Conservation (phyloP, 768 basidiomycete species). For the Candolleomyces eurysporus region DNA sequence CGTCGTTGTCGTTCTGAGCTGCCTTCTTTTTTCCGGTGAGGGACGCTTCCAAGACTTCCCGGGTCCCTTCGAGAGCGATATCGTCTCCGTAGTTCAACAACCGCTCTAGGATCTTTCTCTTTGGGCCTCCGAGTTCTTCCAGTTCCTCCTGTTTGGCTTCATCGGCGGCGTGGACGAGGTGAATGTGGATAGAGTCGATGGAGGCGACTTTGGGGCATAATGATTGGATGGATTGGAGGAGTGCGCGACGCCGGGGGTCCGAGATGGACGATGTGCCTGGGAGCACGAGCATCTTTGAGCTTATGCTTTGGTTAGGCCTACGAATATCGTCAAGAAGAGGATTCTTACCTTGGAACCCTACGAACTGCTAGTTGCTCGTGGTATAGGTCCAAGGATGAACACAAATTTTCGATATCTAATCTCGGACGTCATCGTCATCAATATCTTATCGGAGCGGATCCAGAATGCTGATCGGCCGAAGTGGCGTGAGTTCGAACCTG, state of each 20-base stretch:
- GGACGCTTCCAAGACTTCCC: conserved; percentile 5
- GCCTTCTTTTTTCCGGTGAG: conserved; percentile 16
- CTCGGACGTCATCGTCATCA: neutral
- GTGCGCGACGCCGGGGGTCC: conserved; percentile 60
- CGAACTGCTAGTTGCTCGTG: too few relatives aligned
- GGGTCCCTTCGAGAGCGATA: conserved; percentile 46
- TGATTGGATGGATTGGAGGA: conserved; percentile 60
- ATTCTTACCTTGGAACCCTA: too few relatives aligned
- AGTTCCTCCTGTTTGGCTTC: conserved; percentile 47
- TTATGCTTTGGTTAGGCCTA: too few relatives aligned
- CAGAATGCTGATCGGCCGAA: too few relatives aligned
- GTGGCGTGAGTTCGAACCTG: too few relatives aligned
- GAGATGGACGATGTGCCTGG: conserved; percentile 78
- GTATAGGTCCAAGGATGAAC: too few relatives aligned
- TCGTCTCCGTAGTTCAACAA: conserved; percentile 88
- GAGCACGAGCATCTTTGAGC: conserved; percentile 66
- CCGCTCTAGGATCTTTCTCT: conserved; percentile 56
- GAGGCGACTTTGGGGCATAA: conserved; percentile 52
- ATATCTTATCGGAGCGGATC: neutral
- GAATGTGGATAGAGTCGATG: conserved; percentile 83
- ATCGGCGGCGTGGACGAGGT: conserved; percentile 71
- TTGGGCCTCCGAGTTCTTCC: conserved; percentile 36
- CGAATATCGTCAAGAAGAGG: too few relatives aligned
- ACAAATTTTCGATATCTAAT: neutral
- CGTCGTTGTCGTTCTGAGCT: neutral